Conservation (phyloP, 345 rosid species). For the Bruguiera parviflora region DNA sequence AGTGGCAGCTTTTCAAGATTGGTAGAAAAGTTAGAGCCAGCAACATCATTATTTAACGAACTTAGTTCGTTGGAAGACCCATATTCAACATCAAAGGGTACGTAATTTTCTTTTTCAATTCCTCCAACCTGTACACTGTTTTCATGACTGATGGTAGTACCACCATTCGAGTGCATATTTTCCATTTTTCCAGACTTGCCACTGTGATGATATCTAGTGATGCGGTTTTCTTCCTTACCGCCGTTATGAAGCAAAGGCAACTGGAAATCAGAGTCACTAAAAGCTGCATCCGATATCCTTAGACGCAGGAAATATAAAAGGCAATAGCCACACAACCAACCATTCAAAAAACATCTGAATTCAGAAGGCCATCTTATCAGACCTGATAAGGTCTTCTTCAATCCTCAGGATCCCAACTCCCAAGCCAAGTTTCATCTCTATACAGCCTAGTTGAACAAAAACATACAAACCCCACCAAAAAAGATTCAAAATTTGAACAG, state of each 20-base stretch:
- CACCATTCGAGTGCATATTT: slow-evolving; percentile 47
- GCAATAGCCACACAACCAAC: no score
- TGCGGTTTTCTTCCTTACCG: no score
- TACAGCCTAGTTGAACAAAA: no score
- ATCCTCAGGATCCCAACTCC: no score
- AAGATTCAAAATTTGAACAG: no score
- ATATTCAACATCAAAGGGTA: slow-evolving; percentile 58
- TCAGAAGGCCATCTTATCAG: no score
- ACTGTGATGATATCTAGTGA: no score
- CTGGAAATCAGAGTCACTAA: slow-evolving; percentile 30
- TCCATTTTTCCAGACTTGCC: slow-evolving; percentile 15
- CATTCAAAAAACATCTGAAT: no score
- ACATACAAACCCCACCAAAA: no score
- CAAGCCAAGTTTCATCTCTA: no score
- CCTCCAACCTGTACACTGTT: slow-evolving; percentile 28
- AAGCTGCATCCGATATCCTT: slow-evolving; percentile 16
- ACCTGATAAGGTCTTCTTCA: no score
- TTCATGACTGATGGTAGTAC: slow-evolving; percentile 19
- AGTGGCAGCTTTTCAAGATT: slow-evolving; percentile 30
- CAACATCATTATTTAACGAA: slow-evolving; percentile 32
- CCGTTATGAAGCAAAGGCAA: slow-evolving; percentile 28
- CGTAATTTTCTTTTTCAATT: slow-evolving; percentile 39
- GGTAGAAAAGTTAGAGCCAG: slow-evolving; percentile 28
- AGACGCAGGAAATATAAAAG: background rate
- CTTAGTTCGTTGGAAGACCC: slow-evolving; percentile 36